Conservation (phyloP, 495 filamentous ascomycete species). For the Apiosordaria backusii region DNA sequence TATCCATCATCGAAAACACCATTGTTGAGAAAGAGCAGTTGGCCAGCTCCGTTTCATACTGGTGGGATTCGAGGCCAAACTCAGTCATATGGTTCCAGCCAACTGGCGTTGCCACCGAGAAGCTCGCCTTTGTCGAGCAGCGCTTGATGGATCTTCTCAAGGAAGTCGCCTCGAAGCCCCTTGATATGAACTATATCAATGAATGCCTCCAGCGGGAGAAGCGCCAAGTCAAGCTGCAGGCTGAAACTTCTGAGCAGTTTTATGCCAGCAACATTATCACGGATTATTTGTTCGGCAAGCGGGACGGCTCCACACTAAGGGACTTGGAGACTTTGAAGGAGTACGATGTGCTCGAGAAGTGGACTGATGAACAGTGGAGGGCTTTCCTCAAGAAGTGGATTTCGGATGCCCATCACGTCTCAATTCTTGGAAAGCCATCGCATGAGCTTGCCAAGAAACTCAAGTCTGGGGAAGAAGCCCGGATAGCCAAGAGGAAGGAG, state of each 20-base stretch:
- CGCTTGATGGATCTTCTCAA: constrained; percentile 79
- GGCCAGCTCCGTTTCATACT: constrained; percentile 75
- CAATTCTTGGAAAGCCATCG: constrained; percentile 82
- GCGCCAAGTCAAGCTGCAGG: constrained; percentile 72
- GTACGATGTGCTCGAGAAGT: constrained; percentile 72
- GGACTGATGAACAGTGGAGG: constrained; percentile 82
- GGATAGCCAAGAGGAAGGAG: constrained; percentile 52
- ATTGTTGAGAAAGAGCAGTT: constrained; percentile 93
- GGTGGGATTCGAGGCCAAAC: constrained; percentile 72
- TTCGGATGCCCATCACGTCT: constrained; percentile 77
- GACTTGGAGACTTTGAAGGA: constrained; percentile 64
- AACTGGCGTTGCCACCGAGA: constrained; percentile 80
- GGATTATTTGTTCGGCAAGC: constrained; percentile 85
- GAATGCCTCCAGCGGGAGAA: constrained; percentile 79
- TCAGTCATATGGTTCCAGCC: constrained; percentile 78
- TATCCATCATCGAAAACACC: constrained; percentile 83
- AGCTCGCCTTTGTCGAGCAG: constrained; percentile 76
- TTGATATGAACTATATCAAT: constrained; percentile 84
- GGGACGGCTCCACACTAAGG: constrained; percentile 75
- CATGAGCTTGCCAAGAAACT: constrained; percentile 63
- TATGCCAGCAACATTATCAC: constrained; percentile 80
- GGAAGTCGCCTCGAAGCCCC: constrained; percentile 69
- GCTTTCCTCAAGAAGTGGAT: constrained; percentile 79
- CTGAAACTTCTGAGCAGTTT: constrained; percentile 69
- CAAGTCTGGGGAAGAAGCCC: constrained; percentile 65